These are phyloP conservation scores for Heterobasidion irregulare DNA, from an alignment of 1,284 basidiomycete species.

Conservation along the genomic window DNA sequence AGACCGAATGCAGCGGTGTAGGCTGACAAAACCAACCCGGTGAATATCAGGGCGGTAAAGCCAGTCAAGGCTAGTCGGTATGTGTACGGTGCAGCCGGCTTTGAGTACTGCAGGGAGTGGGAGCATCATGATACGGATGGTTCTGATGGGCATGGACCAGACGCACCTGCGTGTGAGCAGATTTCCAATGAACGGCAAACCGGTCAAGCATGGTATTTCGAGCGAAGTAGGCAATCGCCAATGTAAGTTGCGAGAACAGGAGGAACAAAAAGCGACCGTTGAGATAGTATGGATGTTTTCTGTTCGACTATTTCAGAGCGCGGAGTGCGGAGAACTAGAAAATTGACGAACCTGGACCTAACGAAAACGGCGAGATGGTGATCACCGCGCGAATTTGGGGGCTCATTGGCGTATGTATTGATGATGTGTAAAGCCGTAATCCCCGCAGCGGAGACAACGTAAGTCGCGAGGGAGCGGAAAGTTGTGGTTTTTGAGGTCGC, in stretches of 20 bases:
- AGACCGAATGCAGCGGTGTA: constrained; percentile 37
- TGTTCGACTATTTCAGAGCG: constrained; percentile 15
- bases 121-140: background rate
- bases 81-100: background rate
- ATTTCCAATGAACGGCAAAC: constrained; percentile 40
- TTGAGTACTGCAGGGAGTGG: background rate
- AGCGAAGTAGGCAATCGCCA: constrained; percentile 37
- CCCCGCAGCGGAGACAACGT: constrained; percentile 33
- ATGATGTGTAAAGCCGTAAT: constrained; percentile 33
- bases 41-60: constrained; percentile 26
- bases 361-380: constrained; percentile 44
- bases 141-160: background rate
- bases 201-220: constrained; percentile 53
- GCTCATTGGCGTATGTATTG: constrained; percentile 25
- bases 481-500: constrained; percentile 41
- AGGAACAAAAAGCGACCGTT: constrained; percentile 59
- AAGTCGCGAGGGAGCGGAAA: constrained; percentile 30
- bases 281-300: constrained; percentile 64
- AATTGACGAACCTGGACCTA: constrained; percentile 45
- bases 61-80: constrained; percentile 9
- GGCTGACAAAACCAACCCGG: constrained; percentile 30
- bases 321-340: background rate
- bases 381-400: background rate
- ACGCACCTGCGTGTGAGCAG: constrained; percentile 10
- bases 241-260: constrained; percentile 38